Evolutionary conservation across 148 eudicot species (phyloP), one percentile per base, ranked within the genome.

Genomic region (Hydrangea macrophylla): DNA sequence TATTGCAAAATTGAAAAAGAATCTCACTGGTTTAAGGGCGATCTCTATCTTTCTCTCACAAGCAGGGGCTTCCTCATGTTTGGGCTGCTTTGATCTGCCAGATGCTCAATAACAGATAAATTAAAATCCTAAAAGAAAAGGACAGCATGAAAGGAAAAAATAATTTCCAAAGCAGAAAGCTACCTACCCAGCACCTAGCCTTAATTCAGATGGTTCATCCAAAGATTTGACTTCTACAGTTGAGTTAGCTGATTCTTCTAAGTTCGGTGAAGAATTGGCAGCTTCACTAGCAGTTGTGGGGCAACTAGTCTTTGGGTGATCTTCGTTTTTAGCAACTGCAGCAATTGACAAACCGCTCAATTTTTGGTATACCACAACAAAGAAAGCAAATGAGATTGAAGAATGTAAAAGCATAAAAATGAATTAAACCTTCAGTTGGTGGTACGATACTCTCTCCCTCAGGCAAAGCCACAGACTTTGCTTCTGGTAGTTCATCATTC

Each of bases 381-480:
- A 18, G 11, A 7, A 15, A 25, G 36, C 61, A 65, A 63, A 44
- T 23, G 48, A 60, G 17, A 55, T 32, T 60, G 51, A 59, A 37
- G 23, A 58, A 7, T 10, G 17, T 37, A 23, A 69, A 18, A 61
- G n/a, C 31, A 53, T 8, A 17, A 23, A 32, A 30, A 67, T 2
- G n/a, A 54, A 61, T 6, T 30, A 73, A 60, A 86, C 87, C 85
- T 81, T 78, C 64, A 63, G 74, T 44, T 23, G 58, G 50, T 48
- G 55, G 71, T 56, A 28, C 68, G 18, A 80, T 64, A 65, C 54
- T 55, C 48, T 69, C 37, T 13, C 44, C 42, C 69, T 77, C 75
- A 42, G 51, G 45, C 50, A 33, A 57, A 51, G 69, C 61, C 20
- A 50, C 27, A 36, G 73, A 40, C 69, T 71, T 71, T 65, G 65